phyloP scores from a whole-genome alignment of 2,329 filamentous ascomycete species.

The Aspergillus floridensis region DNA sequence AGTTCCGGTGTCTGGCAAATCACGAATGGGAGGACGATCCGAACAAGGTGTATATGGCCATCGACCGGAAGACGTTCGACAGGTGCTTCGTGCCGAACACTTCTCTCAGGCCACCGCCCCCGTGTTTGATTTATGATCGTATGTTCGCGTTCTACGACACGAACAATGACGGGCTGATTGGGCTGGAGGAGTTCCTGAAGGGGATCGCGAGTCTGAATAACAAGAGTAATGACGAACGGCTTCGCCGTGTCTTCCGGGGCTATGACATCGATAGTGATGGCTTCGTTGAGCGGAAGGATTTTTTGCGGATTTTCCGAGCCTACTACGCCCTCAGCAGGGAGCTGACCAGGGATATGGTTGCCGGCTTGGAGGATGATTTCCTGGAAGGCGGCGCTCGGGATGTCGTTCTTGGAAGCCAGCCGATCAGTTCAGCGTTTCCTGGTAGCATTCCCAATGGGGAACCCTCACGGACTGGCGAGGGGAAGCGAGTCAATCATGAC shows the following conservation, averaged over 20 bases:
- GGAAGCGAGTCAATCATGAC: slow-evolving; percentile 62
- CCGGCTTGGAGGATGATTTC: slow-evolving; percentile 73
- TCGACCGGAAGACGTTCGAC: slow-evolving; percentile 91
- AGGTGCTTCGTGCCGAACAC: slow-evolving; percentile 84
- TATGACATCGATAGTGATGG: slow-evolving; percentile 91
- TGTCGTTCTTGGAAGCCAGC: slow-evolving; percentile 70
- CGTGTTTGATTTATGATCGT: slow-evolving; percentile 90
- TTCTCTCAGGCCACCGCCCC: slow-evolving; percentile 70
- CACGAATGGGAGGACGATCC: slow-evolving; percentile 81
- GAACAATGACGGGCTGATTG: slow-evolving; percentile 83
- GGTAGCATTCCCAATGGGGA: slow-evolving; percentile 65
- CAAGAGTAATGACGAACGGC: slow-evolving; percentile 61
- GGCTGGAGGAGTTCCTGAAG: slow-evolving; percentile 85
- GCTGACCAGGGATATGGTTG: slow-evolving; percentile 79
- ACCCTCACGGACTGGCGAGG: slow-evolving; percentile 59
- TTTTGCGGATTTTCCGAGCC: slow-evolving; percentile 84
- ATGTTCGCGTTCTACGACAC: slow-evolving; percentile 97
- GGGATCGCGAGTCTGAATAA: slow-evolving; percentile 68
- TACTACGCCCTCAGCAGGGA: slow-evolving; percentile 91
- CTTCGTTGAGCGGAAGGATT: slow-evolving; percentile 79
- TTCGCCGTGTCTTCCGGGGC: slow-evolving; percentile 75
- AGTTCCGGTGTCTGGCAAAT: slow-evolving; percentile 92
- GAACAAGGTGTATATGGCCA: slow-evolving; percentile 72
- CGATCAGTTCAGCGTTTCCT: slow-evolving; percentile 74
- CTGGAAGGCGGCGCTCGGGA: slow-evolving; percentile 73